Base-by-base conservation (phyloP, 768 basidiomycete genomes). In the Psilocybe cubensis region DNA sequence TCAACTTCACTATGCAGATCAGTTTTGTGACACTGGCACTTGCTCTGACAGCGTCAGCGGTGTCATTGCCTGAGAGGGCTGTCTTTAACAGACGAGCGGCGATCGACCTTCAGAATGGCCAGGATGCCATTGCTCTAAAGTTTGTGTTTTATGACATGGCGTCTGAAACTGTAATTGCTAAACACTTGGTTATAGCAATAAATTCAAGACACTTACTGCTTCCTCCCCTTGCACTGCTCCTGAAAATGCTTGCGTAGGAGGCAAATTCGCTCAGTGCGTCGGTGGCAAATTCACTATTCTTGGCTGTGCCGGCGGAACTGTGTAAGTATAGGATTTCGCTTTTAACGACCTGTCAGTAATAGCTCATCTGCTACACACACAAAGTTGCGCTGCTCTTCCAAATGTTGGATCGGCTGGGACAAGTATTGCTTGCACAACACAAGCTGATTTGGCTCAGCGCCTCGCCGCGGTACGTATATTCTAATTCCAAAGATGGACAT, bases 221-320 rank as follows among this genome's bases (percentile, higher is more conserved):
- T 56, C 65, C 35, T 72, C 72, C 10, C 63, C 77, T 11, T 76
- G 79, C 56, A 74, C 72, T 35, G 66, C 61, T 7, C 72, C 77
- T 14, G 69, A 79, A 46, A 63, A 77, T 35, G 83, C 84, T 7
- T 88, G 86, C 62, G 68, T 85, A 9, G 68, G 73, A 58, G 65
- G 69, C 33, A 59, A 76, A 29, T 82, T 87, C 56, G 85, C 85
- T 1, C 83, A 83, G 58, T 88, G 87, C 63, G 82, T 81, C 14
- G 70, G 67, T 27, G 83, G 82, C 52, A 75, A 74, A 54, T 78
- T 79, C 53, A 70, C 76, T 28, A 42, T 71, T 44, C 68, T 72
- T 44, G 62, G 66, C 23, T 79, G 78, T 52, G 73, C 66, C 18
- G 54, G 61, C 27, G 73, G 74, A 20, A 76, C 74, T n/a, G 62